Conservation (phyloP, 1,139 yeast genomes). For the Blastobotrys malaysiensis region DNA sequence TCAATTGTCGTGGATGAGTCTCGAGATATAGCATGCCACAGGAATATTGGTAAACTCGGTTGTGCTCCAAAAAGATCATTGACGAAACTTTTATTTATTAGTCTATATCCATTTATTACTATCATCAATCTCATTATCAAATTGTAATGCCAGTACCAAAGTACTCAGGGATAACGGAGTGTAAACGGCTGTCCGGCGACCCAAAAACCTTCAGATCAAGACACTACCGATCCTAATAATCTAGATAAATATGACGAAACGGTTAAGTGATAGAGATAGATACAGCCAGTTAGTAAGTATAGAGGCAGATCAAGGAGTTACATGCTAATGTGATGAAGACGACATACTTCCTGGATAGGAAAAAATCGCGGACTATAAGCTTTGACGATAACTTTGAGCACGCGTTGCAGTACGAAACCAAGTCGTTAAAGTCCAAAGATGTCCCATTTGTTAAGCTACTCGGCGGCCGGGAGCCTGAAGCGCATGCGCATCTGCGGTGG, state of each 20-base stretch:
- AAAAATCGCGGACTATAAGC: neutral
- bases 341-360: neutral
- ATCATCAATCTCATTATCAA: too few relatives aligned
- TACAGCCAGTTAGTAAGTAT: neutral
- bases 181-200: too few relatives aligned
- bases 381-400: neutral
- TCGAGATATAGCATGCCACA: too few relatives aligned
- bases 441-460: slow-evolving; percentile 37
- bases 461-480: slow-evolving; percentile 36
- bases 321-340: neutral
- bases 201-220: neutral
- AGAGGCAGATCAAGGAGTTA: neutral
- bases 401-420: neutral
- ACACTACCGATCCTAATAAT: too few relatives aligned
- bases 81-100: too few relatives aligned
- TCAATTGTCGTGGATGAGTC: too few relatives aligned
- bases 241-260: neutral
- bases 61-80: too few relatives aligned
- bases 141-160: too few relatives aligned
- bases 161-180: too few relatives aligned
- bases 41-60: too few relatives aligned
- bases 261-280: neutral
- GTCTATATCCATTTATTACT: too few relatives aligned
- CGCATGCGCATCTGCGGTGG: slow-evolving; percentile 34
- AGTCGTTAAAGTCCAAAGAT: neutral